Percentiles rank a stretch among this genome's conserved stretches.
Conservation (phyloP, 2,329 filamentous ascomycete species). For the Akanthomyces muscarius region DNA sequence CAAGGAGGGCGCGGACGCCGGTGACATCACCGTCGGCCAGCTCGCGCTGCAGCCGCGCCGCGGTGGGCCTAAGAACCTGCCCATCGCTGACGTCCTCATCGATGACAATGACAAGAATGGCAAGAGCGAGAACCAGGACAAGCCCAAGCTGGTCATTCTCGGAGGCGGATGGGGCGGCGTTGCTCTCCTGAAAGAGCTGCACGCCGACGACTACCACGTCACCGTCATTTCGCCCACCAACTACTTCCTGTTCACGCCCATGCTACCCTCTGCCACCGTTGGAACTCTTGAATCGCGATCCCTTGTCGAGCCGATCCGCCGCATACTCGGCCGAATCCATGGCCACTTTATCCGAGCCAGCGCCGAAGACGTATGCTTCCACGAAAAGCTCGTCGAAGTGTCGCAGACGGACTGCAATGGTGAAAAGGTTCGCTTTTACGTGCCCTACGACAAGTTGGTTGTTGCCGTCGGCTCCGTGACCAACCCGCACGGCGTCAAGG, state of each 20-base stretch:
- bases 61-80: conserved; percentile 92
- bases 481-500: conserved; percentile 93
- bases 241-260: conserved; percentile 97
- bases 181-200: conserved; percentile 82
- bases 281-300: conserved; percentile 89
- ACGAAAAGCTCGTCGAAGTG: conserved; percentile 83
- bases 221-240: conserved; percentile 93
- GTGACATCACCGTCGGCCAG: conserved; percentile 79
- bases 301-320: conserved; percentile 85
- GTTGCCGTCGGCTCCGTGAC: conserved; percentile 88
- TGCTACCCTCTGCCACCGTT: conserved; percentile 95
- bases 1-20: conserved; percentile 60
- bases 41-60: conserved; percentile 74
- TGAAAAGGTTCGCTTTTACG: conserved; percentile 77
- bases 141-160: conserved; percentile 87
- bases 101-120: conserved; percentile 79
- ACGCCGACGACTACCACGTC: conserved; percentile 90
- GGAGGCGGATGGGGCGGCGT: conserved; percentile 96
- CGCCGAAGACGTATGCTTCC: conserved; percentile 88
- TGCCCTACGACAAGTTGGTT: conserved; percentile 96
- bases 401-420: conserved; percentile 68
- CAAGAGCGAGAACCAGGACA: conserved; percentile 70
- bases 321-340: conserved; percentile 70
- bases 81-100: conserved; percentile 81
- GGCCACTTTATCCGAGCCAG: conserved; percentile 88